A percentile compares a stretch with the other conserved stretches of the same genome.
Evolutionary conservation across 139 green algal species (phyloP).

Genomic region (Chlorella sp.): DNA sequence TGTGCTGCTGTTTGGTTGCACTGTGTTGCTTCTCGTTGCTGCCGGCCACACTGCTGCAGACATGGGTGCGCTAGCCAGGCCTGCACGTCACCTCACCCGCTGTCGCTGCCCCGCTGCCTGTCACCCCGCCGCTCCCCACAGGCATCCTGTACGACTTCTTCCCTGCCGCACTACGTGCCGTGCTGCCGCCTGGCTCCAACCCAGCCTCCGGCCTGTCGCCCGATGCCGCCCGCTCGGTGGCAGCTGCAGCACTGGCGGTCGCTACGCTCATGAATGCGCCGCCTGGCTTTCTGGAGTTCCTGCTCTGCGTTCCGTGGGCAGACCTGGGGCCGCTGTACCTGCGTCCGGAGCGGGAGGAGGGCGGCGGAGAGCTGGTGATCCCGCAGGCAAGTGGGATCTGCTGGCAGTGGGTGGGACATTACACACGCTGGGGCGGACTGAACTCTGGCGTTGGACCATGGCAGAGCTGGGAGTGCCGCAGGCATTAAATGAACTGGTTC

Average conservation of each 20-base stretch:
- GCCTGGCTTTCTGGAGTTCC: constrained; percentile 80
- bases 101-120: no score
- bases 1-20: no score
- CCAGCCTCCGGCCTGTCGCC: neutral
- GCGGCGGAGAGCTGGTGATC: neutral
- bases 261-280: constrained; percentile 74
- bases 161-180: constrained; percentile 11
- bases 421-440: no score
- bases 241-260: constrained; percentile 36
- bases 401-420: no score
- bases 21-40: no score
- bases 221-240: constrained; percentile 12
- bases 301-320: constrained; percentile 81
- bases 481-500: no score
- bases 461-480: no score
- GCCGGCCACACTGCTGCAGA: no score
- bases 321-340: constrained; percentile 59
- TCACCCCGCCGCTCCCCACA: no score
- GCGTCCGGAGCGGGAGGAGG: neutral
- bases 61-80: no score
- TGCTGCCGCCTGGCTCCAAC: constrained; percentile 19
- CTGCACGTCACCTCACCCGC: no score
- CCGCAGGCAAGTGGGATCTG: constrained; percentile 11
- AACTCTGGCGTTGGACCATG: no score
- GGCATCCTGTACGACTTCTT: constrained; percentile 49